phyloP scores from a whole-genome alignment of 1,284 basidiomycete genomes.

The Ustilago bromivora region DNA sequence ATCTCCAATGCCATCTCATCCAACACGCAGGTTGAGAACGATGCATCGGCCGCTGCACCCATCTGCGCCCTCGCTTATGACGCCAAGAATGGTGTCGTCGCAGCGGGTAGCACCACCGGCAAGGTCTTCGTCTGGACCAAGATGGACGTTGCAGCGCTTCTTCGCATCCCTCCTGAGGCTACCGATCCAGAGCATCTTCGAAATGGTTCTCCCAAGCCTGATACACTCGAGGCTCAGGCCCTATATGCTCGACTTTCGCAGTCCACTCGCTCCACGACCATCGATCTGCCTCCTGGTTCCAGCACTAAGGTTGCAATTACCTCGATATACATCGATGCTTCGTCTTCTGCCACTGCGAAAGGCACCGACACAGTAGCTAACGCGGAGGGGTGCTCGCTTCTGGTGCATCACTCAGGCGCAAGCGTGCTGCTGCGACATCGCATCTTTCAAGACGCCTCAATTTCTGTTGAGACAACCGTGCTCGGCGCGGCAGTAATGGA shows the following conservation, averaged over 20 bases:
- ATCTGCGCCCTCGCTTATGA: conserved; percentile 60
- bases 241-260: conserved; percentile 24
- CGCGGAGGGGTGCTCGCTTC: conserved; percentile 25
- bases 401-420: conserved; percentile 49
- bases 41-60: conserved; percentile 25
- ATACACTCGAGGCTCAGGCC: conserved; percentile 33
- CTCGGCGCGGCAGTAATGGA: conserved; percentile 54
- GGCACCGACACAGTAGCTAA: neutral
- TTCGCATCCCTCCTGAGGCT: conserved; percentile 44
- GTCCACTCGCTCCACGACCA: conserved; percentile 23
- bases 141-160: conserved; percentile 50
- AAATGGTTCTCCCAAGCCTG: conserved; percentile 17
- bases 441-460: conserved; percentile 12
- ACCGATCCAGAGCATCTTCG: conserved; percentile 38
- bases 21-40: conserved; percentile 18
- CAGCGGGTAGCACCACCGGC: conserved; percentile 57
- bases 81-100: conserved; percentile 55
- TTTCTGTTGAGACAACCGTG: conserved; percentile 41
- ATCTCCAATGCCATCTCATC: conserved; percentile 26
- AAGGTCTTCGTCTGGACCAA: conserved; percentile 60
- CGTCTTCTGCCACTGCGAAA: conserved; percentile 2
- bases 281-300: conserved; percentile 31
- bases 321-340: conserved; percentile 37
- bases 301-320: conserved; percentile 26
- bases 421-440: conserved; percentile 51